A percentile compares a stretch with the other conserved stretches of the same genome.
phyloP scores from a whole-genome alignment of 306 rosid genomes.

The Rosa chinensis region DNA sequence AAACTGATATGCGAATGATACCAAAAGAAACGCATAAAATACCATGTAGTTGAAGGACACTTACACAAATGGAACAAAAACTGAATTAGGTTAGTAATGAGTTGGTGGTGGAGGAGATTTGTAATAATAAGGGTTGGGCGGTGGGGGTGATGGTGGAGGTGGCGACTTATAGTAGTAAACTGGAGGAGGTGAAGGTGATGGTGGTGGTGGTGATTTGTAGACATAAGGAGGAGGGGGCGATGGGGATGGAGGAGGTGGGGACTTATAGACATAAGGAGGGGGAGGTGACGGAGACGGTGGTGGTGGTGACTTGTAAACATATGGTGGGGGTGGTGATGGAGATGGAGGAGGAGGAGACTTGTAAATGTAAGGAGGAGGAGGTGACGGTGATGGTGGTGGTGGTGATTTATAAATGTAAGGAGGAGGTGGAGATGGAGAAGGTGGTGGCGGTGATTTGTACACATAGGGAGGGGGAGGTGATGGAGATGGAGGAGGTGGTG shows the following conservation, averaged over 20 bases:
- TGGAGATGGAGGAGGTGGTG: not conserved
- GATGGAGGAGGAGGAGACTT: slow-evolving; percentile 10
- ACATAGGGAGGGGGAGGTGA: not conserved
- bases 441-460: not conserved
- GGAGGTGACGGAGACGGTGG: slow-evolving; percentile 8
- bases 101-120: slow-evolving; percentile 28
- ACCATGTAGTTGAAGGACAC: not conserved
- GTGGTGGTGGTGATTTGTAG: not conserved
- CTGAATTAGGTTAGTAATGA: not conserved
- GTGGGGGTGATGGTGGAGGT: not conserved
- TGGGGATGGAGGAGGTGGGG: slow-evolving; percentile 12
- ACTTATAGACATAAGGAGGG: not conserved
- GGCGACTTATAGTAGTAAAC: not conserved
- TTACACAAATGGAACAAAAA: slow-evolving; percentile 3
- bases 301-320: slow-evolving; percentile 13
- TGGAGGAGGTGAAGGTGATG: not conserved
- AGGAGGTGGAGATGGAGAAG: not conserved
- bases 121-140: not conserved
- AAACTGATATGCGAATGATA: not conserved
- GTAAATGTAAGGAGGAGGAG: not conserved
- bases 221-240: not conserved
- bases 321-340: not conserved
- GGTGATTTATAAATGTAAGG: not conserved
- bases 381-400: not conserved
- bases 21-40: not conserved